These are phyloP conservation scores for Phoenix roebelenii DNA, from an alignment of 176 grass and related monocot species.

Conservation along the genomic window DNA sequence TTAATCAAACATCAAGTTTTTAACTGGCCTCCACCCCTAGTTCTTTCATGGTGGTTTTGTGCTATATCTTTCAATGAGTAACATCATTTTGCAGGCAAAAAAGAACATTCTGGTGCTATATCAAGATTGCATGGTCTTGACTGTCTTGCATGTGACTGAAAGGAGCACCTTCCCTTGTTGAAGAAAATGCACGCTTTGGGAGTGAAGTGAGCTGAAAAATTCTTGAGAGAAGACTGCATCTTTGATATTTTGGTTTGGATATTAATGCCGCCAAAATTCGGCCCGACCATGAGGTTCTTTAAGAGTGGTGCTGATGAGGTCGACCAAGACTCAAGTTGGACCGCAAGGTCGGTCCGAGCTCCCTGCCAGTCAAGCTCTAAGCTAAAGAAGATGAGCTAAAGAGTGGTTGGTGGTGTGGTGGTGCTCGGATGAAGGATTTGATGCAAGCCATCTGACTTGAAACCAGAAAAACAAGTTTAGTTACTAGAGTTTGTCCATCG, in stretches of 20 bases:
- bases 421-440: no score
- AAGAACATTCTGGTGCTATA: conserved; percentile 68
- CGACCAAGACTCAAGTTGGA: no score
- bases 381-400: no score
- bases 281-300: no score
- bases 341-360: no score
- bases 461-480: no score
- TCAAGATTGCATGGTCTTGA: conserved; percentile 71
- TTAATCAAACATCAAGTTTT: conserved; percentile 3
- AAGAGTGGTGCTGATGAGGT: no score
- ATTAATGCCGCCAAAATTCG: conserved; percentile 13
- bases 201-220: conserved; percentile 53
- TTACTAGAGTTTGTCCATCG: no score
- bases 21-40: neutral
- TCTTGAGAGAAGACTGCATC: conserved; percentile 50
- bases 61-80: no score
- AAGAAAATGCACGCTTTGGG: conserved; percentile 64
- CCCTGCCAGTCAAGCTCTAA: no score
- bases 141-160: conserved; percentile 49
- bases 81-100: conserved; percentile 41
- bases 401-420: no score
- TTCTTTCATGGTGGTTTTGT: conserved; percentile 12
- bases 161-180: conserved; percentile 58
- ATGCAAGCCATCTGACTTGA: no score
- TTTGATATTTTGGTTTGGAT: conserved; percentile 72